A percentile compares a stretch with the other conserved stretches of the same genome.
Evolutionary conservation across 495 filamentous ascomycete genomes (phyloP).

Genomic region (Penicillium coprophilum): DNA sequence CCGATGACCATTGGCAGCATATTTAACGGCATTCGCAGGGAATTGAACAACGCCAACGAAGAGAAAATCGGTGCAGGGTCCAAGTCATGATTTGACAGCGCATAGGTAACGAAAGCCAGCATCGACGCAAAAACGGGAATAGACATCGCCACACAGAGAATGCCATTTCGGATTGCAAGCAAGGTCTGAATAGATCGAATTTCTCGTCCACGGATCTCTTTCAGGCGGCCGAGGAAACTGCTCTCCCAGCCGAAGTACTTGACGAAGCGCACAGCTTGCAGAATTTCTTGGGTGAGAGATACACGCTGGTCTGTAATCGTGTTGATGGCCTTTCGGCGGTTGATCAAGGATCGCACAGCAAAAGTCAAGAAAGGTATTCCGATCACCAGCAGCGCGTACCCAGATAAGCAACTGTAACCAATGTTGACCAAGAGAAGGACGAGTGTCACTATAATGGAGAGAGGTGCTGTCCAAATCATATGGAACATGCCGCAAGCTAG

Average conservation of each 20-base stretch:
- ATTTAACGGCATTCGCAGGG: slow-evolving; percentile 84
- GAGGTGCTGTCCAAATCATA: slow-evolving; percentile 80
- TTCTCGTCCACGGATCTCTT: slow-evolving; percentile 68
- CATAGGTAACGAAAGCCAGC: slow-evolving; percentile 91
- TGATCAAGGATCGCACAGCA: slow-evolving; percentile 70
- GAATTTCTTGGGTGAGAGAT: slow-evolving; percentile 86
- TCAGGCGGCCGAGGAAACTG: slow-evolving; percentile 75
- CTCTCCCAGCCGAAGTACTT: slow-evolving; percentile 96
- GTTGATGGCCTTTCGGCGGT: slow-evolving; percentile 74
- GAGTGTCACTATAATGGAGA: slow-evolving; percentile 74
- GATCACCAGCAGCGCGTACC: slow-evolving; percentile 77
- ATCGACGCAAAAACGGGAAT: slow-evolving; percentile 92
- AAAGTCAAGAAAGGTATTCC: slow-evolving; percentile 71
- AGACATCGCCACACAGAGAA: slow-evolving; percentile 74
- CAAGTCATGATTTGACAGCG: slow-evolving; percentile 68
- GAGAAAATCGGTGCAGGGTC: slow-evolving; percentile 83
- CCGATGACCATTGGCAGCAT: slow-evolving; percentile 85
- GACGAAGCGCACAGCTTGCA: slow-evolving; percentile 88
- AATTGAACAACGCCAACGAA: slow-evolving; percentile 89
- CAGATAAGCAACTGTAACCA: slow-evolving; percentile 82
- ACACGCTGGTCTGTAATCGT: slow-evolving; percentile 91
- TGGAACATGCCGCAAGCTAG: slow-evolving; percentile 85
- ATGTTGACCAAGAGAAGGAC: slow-evolving; percentile 79
- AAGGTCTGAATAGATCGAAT: slow-evolving; percentile 77
- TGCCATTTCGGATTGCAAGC: slow-evolving; percentile 76